These are phyloP conservation scores for Kokia cookei DNA, from an alignment of 441 rosid genomes.

Conservation along the genomic window DNA sequence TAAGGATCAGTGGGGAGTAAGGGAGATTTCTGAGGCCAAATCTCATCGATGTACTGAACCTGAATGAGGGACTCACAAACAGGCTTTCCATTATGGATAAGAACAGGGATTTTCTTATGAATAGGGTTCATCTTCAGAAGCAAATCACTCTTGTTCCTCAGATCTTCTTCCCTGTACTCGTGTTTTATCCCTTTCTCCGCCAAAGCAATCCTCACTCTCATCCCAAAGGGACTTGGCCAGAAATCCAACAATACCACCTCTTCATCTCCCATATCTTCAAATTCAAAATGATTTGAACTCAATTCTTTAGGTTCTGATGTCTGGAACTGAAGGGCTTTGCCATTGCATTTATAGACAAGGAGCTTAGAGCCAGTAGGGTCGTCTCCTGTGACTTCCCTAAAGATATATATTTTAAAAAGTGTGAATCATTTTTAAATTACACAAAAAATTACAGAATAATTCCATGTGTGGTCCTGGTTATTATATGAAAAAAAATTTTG, in stretches of 20 bases:
- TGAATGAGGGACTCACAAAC: conserved; percentile 23
- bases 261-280: background rate
- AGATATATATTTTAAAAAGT: no score
- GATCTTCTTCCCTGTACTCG: conserved; percentile 28
- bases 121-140: conserved; percentile 29
- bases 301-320: background rate
- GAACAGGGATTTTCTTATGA: conserved; percentile 36
- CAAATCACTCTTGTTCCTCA: conserved; percentile 24
- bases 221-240: conserved; percentile 31
- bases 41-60: conserved; percentile 36
- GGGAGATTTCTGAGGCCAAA: conserved; percentile 27
- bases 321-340: background rate
- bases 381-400: no score
- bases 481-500: no score
- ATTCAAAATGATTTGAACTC: background rate
- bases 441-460: no score
- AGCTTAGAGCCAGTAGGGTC: no score
- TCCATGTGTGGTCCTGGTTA: no score
- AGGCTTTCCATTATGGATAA: conserved; percentile 33
- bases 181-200: conserved; percentile 25
- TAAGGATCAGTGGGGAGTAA: conserved; percentile 35
- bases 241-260: conserved; percentile 24
- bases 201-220: conserved; percentile 30
- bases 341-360: no score
- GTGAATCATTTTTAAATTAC: no score